phyloP scores from a whole-genome alignment of 768 basidiomycete species.

The Pleurotus platypus region DNA sequence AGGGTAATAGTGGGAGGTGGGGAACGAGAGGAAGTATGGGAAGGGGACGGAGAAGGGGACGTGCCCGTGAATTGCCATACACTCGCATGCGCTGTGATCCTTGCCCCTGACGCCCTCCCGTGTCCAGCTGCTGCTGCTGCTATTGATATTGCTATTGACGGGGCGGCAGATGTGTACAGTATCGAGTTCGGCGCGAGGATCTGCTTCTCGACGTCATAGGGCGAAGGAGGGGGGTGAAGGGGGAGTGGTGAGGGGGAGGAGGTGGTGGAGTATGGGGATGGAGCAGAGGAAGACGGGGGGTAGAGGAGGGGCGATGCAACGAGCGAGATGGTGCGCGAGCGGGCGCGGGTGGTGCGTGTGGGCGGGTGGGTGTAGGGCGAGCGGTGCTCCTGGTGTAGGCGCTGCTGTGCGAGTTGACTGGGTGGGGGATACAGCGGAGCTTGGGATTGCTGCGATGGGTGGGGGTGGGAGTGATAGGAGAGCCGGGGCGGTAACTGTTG shows the following conservation, averaged over 20 bases:
- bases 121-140: background rate
- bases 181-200: background rate
- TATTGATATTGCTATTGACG: background rate
- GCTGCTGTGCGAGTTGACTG: background rate
- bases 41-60: background rate
- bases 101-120: background rate
- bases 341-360: background rate
- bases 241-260: too few species aligned
- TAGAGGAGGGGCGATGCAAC: background rate
- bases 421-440: too few species aligned
- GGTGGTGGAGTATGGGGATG: background rate
- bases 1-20: background rate
- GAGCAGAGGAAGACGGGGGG: background rate
- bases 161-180: background rate
- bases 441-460: background rate
- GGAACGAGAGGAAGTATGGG: background rate
- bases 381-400: background rate
- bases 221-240: background rate
- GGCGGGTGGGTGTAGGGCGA: slow-evolving; percentile 2
- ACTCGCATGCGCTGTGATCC: background rate
- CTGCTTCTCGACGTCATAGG: background rate
- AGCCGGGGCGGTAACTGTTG: background rate
- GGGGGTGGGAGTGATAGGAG: background rate
- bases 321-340: background rate
- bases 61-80: background rate